Percentiles rank a stretch among this genome's conserved stretches.
Conservation (phyloP, 306 rosid species). For the Lathyrus sativus region DNA sequence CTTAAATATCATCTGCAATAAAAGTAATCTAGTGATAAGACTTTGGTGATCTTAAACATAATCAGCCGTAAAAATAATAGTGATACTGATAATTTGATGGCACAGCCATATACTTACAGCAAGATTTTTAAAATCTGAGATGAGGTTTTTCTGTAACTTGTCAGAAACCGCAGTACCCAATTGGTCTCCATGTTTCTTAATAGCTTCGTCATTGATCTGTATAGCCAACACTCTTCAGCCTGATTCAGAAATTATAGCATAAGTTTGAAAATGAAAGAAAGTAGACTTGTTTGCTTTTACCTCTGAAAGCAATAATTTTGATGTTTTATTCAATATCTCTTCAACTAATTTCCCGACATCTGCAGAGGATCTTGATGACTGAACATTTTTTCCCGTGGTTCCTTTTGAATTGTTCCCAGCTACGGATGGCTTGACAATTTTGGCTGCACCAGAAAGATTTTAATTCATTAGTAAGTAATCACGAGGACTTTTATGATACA, state of each 20-base stretch:
- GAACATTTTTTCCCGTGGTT: slow-evolving; percentile 47
- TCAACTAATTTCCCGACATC: slow-evolving; percentile 76
- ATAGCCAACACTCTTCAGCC: slow-evolving; percentile 35
- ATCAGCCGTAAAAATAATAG: slow-evolving; percentile 47
- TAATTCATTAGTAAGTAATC: neutral
- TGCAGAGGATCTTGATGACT: slow-evolving; percentile 43
- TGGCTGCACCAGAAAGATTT: slow-evolving; percentile 49
- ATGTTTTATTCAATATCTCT: slow-evolving; percentile 73
- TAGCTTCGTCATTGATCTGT: slow-evolving; percentile 70
- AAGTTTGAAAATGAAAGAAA: slow-evolving; percentile 27
- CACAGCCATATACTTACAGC: slow-evolving; percentile 62
- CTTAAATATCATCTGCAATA: slow-evolving; percentile 70
- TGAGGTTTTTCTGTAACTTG: slow-evolving; percentile 55
- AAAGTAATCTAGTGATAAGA: slow-evolving; percentile 11
- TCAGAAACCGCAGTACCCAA: slow-evolving; percentile 63
- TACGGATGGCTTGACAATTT: slow-evolving; percentile 48
- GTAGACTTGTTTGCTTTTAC: slow-evolving; percentile 38
- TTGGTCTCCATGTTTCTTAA: slow-evolving; percentile 64
- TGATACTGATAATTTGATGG: neutral
- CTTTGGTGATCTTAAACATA: slow-evolving; percentile 57
- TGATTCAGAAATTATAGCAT: neutral
- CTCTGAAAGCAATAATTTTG: slow-evolving; percentile 71
- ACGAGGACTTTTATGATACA: slow-evolving; percentile 8
- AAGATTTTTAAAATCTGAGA: slow-evolving; percentile 71
- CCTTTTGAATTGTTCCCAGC: slow-evolving; percentile 50